Conservation (phyloP, 2,329 filamentous ascomycete genomes). For the Scedosporium boydii region DNA sequence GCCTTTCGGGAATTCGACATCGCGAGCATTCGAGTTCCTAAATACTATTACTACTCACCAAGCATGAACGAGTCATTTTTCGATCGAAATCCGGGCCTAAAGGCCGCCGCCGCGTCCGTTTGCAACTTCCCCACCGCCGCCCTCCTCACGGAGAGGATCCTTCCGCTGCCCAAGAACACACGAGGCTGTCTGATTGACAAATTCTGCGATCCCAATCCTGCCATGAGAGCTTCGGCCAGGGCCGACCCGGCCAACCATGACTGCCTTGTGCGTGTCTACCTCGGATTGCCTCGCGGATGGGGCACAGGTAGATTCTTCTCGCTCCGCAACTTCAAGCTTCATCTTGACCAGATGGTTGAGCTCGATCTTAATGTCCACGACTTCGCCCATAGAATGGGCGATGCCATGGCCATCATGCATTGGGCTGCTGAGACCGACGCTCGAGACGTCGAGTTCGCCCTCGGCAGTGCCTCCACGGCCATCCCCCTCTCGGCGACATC, state of each 20-base stretch:
- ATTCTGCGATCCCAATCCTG: conserved; percentile 10
- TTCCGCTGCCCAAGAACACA: conserved; percentile 14
- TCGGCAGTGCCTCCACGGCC: conserved; percentile 13
- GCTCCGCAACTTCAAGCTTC: conserved; percentile 21
- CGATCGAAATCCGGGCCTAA: neutral
- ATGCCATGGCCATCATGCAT: conserved; percentile 20
- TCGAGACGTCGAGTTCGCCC: conserved; percentile 21
- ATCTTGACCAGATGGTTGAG: conserved; percentile 19
- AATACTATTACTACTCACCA: neutral
- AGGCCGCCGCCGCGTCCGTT: neutral
- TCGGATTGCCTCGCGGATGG: conserved; percentile 9
- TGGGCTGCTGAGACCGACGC: conserved; percentile 20
- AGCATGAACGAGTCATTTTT: neutral
- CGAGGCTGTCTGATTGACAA: conserved; percentile 12
- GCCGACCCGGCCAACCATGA: conserved; percentile 11
- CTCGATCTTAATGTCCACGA: conserved; percentile 13
- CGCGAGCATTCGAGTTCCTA: neutral
- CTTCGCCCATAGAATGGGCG: conserved; percentile 15
- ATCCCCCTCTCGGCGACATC: neutral
- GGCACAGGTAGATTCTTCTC: conserved; percentile 13
- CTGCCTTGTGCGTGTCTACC: conserved; percentile 14
- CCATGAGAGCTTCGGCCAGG: conserved; percentile 3
- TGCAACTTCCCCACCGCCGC: conserved; percentile 11
- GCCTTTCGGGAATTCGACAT: neutral
- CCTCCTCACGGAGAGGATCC: conserved; percentile 15